Conservation (phyloP, 1,284 basidiomycete species). For the Ganoderma boninense region DNA sequence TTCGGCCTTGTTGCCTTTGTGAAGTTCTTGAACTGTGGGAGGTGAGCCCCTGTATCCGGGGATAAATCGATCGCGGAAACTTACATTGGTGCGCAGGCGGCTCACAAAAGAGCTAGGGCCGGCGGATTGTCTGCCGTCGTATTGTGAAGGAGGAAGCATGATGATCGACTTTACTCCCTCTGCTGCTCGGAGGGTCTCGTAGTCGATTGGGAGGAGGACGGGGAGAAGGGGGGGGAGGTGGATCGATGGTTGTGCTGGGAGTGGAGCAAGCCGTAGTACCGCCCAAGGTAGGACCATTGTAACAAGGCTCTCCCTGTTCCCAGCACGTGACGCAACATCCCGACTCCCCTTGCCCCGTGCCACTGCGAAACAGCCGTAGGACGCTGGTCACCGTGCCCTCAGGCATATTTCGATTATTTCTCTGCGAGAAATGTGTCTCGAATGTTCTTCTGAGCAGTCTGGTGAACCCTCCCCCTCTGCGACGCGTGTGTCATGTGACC, state of each 20-base stretch:
- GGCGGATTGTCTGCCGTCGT: neutral
- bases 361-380: neutral
- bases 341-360: neutral
- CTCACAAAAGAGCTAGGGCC: neutral
- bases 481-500: conserved; percentile 5
- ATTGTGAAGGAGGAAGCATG: neutral
- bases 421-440: neutral
- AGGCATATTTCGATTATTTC: neutral
- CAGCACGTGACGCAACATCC: neutral
- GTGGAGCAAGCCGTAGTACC: neutral
- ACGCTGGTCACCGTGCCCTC: neutral
- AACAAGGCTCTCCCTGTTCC: neutral
- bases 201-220: neutral
- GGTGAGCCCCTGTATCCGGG: neutral
- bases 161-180: neutral
- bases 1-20: neutral
- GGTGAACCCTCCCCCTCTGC: neutral
- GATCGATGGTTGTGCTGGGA: neutral
- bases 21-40: neutral
- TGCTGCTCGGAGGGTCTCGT: neutral
- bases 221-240: neutral
- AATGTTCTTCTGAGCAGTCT: neutral
- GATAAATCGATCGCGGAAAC: neutral
- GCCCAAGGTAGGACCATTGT: neutral
- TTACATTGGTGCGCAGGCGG: neutral